Conservation (phyloP, 805 yeast species). For the Pichia paraexigua region DNA sequence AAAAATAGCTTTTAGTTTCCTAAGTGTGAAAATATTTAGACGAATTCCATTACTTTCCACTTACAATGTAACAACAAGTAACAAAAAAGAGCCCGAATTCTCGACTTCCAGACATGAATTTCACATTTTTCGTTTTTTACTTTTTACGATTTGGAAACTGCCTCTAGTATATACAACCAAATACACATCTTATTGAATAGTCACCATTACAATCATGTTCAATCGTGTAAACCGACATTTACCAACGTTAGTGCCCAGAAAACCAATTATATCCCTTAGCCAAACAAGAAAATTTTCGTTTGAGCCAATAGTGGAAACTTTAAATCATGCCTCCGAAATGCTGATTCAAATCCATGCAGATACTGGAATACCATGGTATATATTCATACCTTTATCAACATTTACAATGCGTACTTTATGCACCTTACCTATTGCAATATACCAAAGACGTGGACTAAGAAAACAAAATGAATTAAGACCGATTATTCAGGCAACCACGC, state of each 20-base stretch:
- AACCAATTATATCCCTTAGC: not conserved
- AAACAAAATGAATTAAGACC: conserved; percentile 70
- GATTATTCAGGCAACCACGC: conserved; percentile 63
- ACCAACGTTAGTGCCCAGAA: not conserved
- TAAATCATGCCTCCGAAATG: conserved; percentile 22
- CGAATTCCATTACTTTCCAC: too few relatives aligned
- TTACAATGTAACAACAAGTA: too few relatives aligned
- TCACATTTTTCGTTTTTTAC: not conserved
- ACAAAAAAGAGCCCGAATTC: too few relatives aligned
- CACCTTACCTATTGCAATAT: conserved; percentile 72
- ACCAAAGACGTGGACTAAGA: conserved; percentile 60
- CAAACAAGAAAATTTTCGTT: conserved; percentile 15
- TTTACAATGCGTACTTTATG: conserved; percentile 52
- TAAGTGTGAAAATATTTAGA: too few relatives aligned
- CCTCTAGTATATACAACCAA: too few relatives aligned
- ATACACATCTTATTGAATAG: too few relatives aligned
- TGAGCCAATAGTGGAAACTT: conserved; percentile 16
- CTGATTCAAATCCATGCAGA: conserved; percentile 42
- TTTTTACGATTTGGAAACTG: too few relatives aligned
- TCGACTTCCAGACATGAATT: not conserved
- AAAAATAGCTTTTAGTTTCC: too few relatives aligned
- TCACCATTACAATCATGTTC: not conserved
- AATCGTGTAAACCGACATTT: not conserved
- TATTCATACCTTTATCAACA: conserved; percentile 67
- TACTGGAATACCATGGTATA: conserved; percentile 78